Percentiles rank a stretch among this genome's conserved stretches.
Evolutionary conservation across 2,329 filamentous ascomycete species (phyloP).

Genomic region (Trichophyton equinum): DNA sequence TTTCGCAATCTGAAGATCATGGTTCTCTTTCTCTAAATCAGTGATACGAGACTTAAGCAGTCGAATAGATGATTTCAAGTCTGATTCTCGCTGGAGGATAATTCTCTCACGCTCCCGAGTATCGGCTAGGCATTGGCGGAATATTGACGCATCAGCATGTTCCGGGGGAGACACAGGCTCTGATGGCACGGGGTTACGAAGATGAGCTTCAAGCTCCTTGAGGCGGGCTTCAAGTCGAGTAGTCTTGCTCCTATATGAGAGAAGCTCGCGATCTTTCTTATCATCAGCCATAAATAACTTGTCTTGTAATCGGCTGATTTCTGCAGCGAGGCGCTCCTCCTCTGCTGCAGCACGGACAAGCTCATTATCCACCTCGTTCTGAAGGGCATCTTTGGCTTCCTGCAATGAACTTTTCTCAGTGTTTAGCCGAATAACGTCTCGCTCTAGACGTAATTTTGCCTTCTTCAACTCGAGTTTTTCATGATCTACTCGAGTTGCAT

Average conservation of each 20-base stretch:
- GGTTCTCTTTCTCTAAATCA: constrained; percentile 54
- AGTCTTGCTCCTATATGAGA: constrained; percentile 46
- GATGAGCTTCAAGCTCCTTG: constrained; percentile 38
- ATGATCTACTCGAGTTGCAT: constrained; percentile 51
- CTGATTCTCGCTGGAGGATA: constrained; percentile 51
- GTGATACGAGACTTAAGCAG: constrained; percentile 52
- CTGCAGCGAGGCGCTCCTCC: constrained; percentile 46
- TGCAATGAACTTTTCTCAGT: constrained; percentile 50
- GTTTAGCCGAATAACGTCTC: constrained; percentile 51
- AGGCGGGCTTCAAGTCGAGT: constrained; percentile 50
- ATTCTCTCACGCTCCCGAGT: constrained; percentile 55
- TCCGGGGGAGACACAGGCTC: constrained; percentile 23
- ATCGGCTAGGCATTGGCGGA: constrained; percentile 51
- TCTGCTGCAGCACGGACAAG: constrained; percentile 54
- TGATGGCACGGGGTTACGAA: constrained; percentile 24
- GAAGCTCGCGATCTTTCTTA: constrained; percentile 37
- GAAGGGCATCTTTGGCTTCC: constrained; percentile 47
- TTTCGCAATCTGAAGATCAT: constrained; percentile 46
- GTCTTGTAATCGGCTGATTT: constrained; percentile 39
- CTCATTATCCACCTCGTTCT: constrained; percentile 53
- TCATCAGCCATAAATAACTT: constrained; percentile 35
- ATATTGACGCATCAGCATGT: constrained; percentile 42
- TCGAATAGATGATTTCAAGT: constrained; percentile 51
- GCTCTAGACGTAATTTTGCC: constrained; percentile 54
- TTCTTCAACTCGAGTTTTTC: constrained; percentile 58